Base-by-base conservation (phyloP, 371 early-diverging fungal genomes). In the Syncephalastrum contaminatum region DNA sequence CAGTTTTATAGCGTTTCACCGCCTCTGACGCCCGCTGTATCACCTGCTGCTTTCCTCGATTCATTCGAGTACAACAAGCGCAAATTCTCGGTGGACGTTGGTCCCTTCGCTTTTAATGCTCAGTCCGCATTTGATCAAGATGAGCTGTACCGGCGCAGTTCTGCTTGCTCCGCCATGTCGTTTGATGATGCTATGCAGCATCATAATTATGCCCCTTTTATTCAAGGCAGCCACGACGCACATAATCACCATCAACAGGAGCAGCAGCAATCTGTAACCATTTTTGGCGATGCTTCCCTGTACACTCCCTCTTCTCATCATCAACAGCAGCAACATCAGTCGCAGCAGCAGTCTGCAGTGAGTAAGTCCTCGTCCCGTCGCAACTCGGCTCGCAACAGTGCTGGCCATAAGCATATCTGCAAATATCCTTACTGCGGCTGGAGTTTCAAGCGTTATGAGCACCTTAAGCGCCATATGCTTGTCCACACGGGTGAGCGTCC, bases 371-470 rank as follows among this genome's bases (percentile, higher is more conserved):
- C 51, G 7, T 43, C 30, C 19, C 46, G 48, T 40, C 56, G 56
- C 15, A 53, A 27, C 16, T 43, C 43, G 19, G 12, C 10, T 43
- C 25, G 19, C 41, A 43, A 12, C 53, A 43, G 48, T 15, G 50
- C 25, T 15, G 45, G 24, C 4, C 59, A 59, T 40, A 64, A 64
- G 52, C 80, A 79, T 51, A 61, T 72, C 8, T 79, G 80, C 58
- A 64, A 66, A 36, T 69, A 73, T 47, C 73, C 76, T 16, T 66
- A 69, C 15, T 80, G 80, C 46, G 65, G 69, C 4, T 75, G 73
- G 77, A 73, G 73, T 49, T 80, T 80, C 60, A 91, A 90, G 66
- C 77, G 91, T 18, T 84, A 76, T 62, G 92, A 92, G 56, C 91
- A 92, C 66, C 63, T 92, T 48, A 87, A 88, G 56, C 69, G 94